These are phyloP conservation scores for Talaromyces albobiverticillius DNA, from an alignment of 2,329 filamentous ascomycete genomes.

Conservation along the genomic window DNA sequence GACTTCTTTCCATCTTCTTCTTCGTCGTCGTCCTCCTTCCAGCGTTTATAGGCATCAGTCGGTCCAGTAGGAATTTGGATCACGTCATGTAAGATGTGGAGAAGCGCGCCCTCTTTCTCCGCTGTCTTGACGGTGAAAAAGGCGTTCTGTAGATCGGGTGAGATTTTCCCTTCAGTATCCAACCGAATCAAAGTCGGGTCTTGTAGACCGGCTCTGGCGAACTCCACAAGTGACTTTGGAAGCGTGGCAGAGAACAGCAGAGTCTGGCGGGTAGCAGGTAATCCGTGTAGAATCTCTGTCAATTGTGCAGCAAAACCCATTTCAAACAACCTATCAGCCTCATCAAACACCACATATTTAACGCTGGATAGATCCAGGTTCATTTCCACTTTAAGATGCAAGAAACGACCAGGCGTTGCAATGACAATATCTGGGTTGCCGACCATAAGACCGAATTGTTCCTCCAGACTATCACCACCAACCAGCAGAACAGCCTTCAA, in stretches of 20 bases:
- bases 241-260: conserved; percentile 93
- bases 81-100: conserved; percentile 85
- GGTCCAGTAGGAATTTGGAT: conserved; percentile 81
- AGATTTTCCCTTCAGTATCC: conserved; percentile 93
- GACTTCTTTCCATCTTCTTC: conserved; percentile 41
- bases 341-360: conserved; percentile 93
- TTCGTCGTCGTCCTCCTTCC: conserved; percentile 40
- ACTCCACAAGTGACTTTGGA: conserved; percentile 91
- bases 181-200: conserved; percentile 87
- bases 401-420: conserved; percentile 90
- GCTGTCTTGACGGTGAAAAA: conserved; percentile 91
- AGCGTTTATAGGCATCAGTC: conserved; percentile 51
- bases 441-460: conserved; percentile 90
- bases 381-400: conserved; percentile 98
- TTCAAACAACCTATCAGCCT: conserved; percentile 94
- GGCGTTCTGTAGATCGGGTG: conserved; percentile 89
- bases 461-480: conserved; percentile 91
- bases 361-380: conserved; percentile 84
- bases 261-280: conserved; percentile 82
- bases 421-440: conserved; percentile 96
- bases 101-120: conserved; percentile 88
- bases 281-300: conserved; percentile 84
- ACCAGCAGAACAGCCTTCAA: conserved; percentile 86
- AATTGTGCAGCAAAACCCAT: conserved; percentile 97
- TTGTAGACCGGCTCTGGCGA: conserved; percentile 87